Conservation (phyloP, 345 rosid species). For the Brassica rapa region DNA sequence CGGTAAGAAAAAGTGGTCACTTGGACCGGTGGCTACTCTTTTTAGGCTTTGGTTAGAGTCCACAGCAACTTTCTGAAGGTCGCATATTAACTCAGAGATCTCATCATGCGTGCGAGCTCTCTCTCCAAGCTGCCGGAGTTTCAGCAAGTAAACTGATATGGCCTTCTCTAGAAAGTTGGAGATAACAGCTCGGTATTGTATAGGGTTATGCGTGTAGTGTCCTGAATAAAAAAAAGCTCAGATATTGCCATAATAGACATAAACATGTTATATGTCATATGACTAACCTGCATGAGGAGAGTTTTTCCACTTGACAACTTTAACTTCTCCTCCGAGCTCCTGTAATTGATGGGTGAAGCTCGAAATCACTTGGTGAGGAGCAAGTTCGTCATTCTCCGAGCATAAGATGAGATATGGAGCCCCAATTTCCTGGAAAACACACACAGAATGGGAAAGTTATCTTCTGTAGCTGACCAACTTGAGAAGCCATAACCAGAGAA, state of each 20-base stretch:
- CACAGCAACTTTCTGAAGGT: constrained; percentile 88
- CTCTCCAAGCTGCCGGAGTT: constrained; percentile 63
- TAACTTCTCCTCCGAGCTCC: constrained; percentile 79
- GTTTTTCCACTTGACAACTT: constrained; percentile 70
- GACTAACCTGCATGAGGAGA: constrained; percentile 80
- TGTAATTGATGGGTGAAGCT: constrained; percentile 58
- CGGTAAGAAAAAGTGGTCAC: constrained; percentile 85
- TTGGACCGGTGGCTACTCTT: constrained; percentile 75
- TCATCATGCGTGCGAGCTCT: constrained; percentile 59
- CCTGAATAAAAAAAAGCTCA: constrained; percentile 46
- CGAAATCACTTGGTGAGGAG: constrained; percentile 57
- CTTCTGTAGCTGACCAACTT: constrained; percentile 5
- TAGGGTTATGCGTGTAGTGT: constrained; percentile 72
- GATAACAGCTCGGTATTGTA: constrained; percentile 70
- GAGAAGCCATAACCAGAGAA: neutral
- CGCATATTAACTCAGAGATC: constrained; percentile 76
- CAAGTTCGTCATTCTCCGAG: constrained; percentile 78
- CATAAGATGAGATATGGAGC: constrained; percentile 86
- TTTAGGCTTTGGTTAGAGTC: constrained; percentile 84
- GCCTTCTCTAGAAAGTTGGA: constrained; percentile 72
- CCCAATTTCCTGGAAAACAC: constrained; percentile 57
- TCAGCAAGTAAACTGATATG: constrained; percentile 49
- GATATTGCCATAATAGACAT: constrained; percentile 3
- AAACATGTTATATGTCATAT: constrained; percentile 7
- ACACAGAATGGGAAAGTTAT: constrained; percentile 1